Percentiles rank a stretch among this genome's conserved stretches.
phyloP scores from a whole-genome alignment of 2,329 filamentous ascomycete genomes.

The Xylaria sp. region DNA sequence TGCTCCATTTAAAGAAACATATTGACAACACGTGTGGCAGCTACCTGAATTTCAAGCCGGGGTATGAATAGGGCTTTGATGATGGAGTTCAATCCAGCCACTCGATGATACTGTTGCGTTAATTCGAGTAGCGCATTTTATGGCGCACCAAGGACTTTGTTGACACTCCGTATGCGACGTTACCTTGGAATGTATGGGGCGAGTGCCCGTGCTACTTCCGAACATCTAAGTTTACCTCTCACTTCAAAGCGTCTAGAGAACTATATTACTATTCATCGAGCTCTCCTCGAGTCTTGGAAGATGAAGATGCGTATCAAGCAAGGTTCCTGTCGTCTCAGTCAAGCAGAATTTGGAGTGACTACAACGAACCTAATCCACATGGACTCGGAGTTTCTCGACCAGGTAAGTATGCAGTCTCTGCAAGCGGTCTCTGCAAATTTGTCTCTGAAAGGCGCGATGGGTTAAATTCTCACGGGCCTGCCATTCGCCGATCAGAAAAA shows the following conservation, averaged over 20 bases:
- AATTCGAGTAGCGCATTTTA: neutral
- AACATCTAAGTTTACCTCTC: neutral
- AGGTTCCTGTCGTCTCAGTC: too few species aligned
- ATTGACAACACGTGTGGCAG: too few species aligned
- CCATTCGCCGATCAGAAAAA: constrained; percentile 19
- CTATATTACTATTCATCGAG: too few species aligned
- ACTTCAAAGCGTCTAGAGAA: too few species aligned
- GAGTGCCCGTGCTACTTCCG: neutral
- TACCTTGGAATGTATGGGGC: neutral
- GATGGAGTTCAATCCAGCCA: neutral
- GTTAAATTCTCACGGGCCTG: neutral
- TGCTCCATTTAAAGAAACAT: too few species aligned
- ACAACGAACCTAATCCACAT: too few species aligned
- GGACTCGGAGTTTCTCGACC: neutral
- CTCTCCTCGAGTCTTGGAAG: too few species aligned
- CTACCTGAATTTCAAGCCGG: neutral
- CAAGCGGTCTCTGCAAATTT: neutral
- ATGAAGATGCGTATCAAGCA: too few species aligned
- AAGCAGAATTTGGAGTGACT: too few species aligned
- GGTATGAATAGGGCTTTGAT: neutral
- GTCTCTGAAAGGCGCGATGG: constrained; percentile 13
- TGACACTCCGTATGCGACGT: neutral
- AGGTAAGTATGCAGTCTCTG: neutral
- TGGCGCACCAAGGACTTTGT: neutral
- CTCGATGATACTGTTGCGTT: constrained; percentile 3